phyloP scores from a whole-genome alignment of 2,329 filamentous ascomycete species.

The Pyrenochaeta sp. region DNA sequence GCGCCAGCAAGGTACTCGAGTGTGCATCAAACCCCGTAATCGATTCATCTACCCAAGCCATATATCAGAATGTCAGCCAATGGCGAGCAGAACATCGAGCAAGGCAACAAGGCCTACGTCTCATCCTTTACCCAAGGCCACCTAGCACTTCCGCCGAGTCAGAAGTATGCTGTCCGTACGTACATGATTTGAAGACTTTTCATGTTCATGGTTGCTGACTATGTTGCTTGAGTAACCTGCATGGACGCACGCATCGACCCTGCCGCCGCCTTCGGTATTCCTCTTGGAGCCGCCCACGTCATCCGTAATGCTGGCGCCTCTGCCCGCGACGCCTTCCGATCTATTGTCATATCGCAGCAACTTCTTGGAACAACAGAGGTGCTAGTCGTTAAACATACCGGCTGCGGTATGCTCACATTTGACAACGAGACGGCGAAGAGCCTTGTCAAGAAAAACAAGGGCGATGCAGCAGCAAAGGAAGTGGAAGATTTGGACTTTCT shows the following conservation, averaged over 20 bases:
- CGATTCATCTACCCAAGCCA: background rate
- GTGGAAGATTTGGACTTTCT: slow-evolving; percentile 67
- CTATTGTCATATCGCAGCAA: slow-evolving; percentile 80
- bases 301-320: slow-evolving; percentile 73
- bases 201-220: background rate
- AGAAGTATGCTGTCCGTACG: slow-evolving; percentile 71
- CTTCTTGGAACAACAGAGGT: slow-evolving; percentile 80
- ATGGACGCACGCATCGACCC: slow-evolving; percentile 82
- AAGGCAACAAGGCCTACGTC: slow-evolving; percentile 66
- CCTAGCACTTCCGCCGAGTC: slow-evolving; percentile 73
- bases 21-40: background rate
- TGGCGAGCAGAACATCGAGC: slow-evolving; percentile 64
- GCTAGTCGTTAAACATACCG: slow-evolving; percentile 76
- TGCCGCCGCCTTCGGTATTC: slow-evolving; percentile 72
- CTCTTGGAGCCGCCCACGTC: slow-evolving; percentile 79
- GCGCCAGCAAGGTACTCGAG: slow-evolving; percentile 6
- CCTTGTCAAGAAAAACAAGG: slow-evolving; percentile 68
- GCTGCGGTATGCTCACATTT: slow-evolving; percentile 77
- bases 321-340: slow-evolving; percentile 74
- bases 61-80: slow-evolving; percentile 51
- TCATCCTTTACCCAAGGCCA: slow-evolving; percentile 70
- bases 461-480: slow-evolving; percentile 58
- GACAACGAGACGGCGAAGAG: slow-evolving; percentile 64
- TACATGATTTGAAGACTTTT: background rate
- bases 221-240: slow-evolving; percentile 67